Evolutionary conservation across 257 asterid species (phyloP).

Genomic region (Nicotiana otophora): DNA sequence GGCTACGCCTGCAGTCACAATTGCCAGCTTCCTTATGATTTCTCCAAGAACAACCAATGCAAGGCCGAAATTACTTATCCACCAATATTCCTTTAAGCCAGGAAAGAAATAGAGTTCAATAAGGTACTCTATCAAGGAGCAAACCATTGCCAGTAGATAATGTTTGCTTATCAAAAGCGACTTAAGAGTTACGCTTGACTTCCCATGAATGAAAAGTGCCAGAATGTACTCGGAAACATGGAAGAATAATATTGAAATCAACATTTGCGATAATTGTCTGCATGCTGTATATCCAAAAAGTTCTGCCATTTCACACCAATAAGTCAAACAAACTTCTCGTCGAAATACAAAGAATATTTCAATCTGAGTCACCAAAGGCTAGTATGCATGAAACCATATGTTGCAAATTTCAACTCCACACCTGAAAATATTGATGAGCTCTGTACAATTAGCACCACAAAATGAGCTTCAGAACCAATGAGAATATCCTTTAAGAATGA

Average conservation of each 20-base stretch:
- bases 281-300: slow-evolving; percentile 48
- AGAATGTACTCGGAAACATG: slow-evolving; percentile 68
- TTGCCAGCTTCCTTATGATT: slow-evolving; percentile 69
- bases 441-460: slow-evolving; percentile 27
- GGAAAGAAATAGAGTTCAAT: slow-evolving; percentile 66
- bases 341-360: slow-evolving; percentile 14
- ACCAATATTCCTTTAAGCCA: slow-evolving; percentile 59
- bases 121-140: slow-evolving; percentile 61
- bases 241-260: slow-evolving; percentile 57
- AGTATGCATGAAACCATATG: neutral
- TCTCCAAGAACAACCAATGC: slow-evolving; percentile 70
- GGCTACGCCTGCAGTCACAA: slow-evolving; percentile 78
- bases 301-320: slow-evolving; percentile 52
- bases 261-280: slow-evolving; percentile 64
- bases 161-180: slow-evolving; percentile 78
- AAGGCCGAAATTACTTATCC: slow-evolving; percentile 63
- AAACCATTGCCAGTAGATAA: slow-evolving; percentile 62
- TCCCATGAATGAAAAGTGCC: slow-evolving; percentile 63
- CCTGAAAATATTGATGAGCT: slow-evolving; percentile 43
- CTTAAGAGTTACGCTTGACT: slow-evolving; percentile 42
- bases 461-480: slow-evolving; percentile 25
- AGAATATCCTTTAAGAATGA: slow-evolving; percentile 27
- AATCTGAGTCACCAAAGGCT: slow-evolving; percentile 6
- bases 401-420: slow-evolving; percentile 23
- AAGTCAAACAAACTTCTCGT: slow-evolving; percentile 20